phyloP scores from a whole-genome alignment of 2,329 filamentous ascomycete species.

The Pseudogymnoascus sp. region DNA sequence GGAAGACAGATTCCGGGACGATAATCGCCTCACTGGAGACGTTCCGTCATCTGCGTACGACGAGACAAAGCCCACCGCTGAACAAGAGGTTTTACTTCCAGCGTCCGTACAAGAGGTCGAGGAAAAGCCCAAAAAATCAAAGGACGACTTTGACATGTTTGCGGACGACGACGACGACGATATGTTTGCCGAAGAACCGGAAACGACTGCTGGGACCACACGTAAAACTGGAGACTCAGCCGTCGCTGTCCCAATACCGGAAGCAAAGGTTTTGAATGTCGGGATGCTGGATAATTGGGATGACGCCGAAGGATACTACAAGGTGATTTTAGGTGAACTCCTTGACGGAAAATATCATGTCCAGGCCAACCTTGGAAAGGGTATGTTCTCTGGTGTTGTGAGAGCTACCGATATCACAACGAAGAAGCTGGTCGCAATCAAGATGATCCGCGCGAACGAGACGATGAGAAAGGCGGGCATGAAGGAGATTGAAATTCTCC shows the following conservation, averaged over 20 bases:
- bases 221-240: conserved; percentile 38
- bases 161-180: conserved; percentile 69
- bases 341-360: conserved; percentile 86
- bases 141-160: conserved; percentile 80
- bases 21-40: conserved; percentile 52
- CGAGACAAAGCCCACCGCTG: conserved; percentile 46
- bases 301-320: conserved; percentile 93
- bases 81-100: conserved; percentile 43
- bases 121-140: conserved; percentile 35
- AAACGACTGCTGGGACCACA: conserved; percentile 30
- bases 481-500: conserved; percentile 88
- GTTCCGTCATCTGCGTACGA: conserved; percentile 48
- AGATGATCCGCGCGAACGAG: conserved; percentile 96
- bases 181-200: conserved; percentile 52
- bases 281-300: conserved; percentile 88
- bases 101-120: conserved; percentile 24
- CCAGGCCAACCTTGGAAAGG: conserved; percentile 78
- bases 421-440: conserved; percentile 80
- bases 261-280: conserved; percentile 54
- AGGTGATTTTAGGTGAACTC: conserved; percentile 84
- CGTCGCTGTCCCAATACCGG: conserved; percentile 35
- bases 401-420: conserved; percentile 72
- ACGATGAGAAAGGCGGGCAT: conserved; percentile 85
- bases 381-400: conserved; percentile 96
- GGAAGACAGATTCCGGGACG: conserved; percentile 68